Evolutionary conservation across 1,284 basidiomycete genomes (phyloP).

Genomic region (Cutaneotrichosporon sp.): DNA sequence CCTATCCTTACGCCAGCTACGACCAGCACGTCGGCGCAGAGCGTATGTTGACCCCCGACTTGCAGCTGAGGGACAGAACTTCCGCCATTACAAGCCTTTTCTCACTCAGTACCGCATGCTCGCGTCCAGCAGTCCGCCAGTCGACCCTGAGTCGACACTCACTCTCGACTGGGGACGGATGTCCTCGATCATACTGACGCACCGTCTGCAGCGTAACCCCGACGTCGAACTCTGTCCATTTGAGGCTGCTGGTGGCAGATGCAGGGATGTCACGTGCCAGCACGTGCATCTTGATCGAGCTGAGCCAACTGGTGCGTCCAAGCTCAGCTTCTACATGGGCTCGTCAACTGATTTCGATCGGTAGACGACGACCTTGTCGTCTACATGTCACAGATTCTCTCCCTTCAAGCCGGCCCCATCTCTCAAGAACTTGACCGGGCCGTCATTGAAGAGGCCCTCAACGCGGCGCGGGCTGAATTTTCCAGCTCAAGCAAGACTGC

Average conservation of each 20-base stretch:
- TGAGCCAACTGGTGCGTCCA: constrained; percentile 37
- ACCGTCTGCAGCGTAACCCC: constrained; percentile 32
- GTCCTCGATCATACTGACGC: constrained; percentile 42
- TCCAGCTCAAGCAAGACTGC: background rate
- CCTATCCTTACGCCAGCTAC: constrained; percentile 2
- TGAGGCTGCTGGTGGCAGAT: constrained; percentile 42
- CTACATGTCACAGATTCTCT: constrained; percentile 28
- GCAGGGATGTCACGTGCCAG: constrained; percentile 38
- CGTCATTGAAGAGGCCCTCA: constrained; percentile 16
- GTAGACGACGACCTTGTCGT: constrained; percentile 41
- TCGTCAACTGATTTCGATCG: constrained; percentile 14
- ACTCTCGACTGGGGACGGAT: constrained; percentile 34
- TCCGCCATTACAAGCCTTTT: constrained; percentile 33
- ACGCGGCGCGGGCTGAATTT: constrained; percentile 15
- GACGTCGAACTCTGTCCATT: constrained; percentile 33
- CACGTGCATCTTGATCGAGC: constrained; percentile 37
- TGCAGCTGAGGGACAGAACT: constrained; percentile 15
- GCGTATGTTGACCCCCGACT: background rate
- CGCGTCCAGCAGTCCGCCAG: background rate
- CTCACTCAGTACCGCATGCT: constrained; percentile 44
- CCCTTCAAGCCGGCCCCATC: constrained; percentile 3
- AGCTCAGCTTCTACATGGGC: background rate
- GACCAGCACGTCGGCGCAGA: background rate
- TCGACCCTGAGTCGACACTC: background rate
- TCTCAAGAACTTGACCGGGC: constrained; percentile 4